These are phyloP conservation scores for Syzygium syzygioides DNA, from an alignment of 441 rosid genomes.

Conservation along the genomic window DNA sequence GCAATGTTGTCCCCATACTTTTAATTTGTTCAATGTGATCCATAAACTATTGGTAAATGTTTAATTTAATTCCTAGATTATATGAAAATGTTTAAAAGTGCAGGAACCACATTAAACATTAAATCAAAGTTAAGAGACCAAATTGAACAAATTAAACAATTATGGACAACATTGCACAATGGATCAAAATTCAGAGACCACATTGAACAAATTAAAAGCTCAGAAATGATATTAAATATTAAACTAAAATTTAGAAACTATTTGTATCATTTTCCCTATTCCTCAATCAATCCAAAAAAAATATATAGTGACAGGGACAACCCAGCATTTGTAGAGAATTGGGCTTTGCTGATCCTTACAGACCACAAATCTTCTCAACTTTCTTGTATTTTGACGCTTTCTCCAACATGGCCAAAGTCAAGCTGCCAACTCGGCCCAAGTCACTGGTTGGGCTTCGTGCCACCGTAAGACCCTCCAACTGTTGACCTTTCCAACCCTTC, in stretches of 20 bases:
- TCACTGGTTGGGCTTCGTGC: not conserved
- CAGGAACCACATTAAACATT: not conserved
- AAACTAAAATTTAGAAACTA: accelerated
- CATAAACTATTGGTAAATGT: accelerated
- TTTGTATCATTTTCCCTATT: not conserved
- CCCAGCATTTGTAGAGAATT: not conserved
- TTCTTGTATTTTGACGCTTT: not conserved
- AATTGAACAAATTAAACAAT: not conserved
- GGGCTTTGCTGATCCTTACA: not conserved
- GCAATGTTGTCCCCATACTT: not conserved
- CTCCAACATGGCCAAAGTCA: not conserved
- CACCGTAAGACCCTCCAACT: not conserved
- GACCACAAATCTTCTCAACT: not conserved
- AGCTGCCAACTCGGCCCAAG: not conserved
- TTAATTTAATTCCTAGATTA: not conserved
- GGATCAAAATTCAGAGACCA: accelerated
- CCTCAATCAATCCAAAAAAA: not conserved
- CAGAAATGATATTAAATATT: not conserved
- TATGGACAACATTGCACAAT: not conserved
- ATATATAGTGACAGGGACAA: not conserved
- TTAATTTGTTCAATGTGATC: not conserved
- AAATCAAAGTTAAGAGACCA: not conserved
- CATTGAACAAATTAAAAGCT: accelerated
- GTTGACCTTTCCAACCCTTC: not conserved
- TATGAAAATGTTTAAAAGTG: not conserved